Percentiles rank a stretch among this genome's conserved stretches.
Evolutionary conservation across 73 alveolate species (phyloP).

Genomic region (Strombidium stylifer): DNA sequence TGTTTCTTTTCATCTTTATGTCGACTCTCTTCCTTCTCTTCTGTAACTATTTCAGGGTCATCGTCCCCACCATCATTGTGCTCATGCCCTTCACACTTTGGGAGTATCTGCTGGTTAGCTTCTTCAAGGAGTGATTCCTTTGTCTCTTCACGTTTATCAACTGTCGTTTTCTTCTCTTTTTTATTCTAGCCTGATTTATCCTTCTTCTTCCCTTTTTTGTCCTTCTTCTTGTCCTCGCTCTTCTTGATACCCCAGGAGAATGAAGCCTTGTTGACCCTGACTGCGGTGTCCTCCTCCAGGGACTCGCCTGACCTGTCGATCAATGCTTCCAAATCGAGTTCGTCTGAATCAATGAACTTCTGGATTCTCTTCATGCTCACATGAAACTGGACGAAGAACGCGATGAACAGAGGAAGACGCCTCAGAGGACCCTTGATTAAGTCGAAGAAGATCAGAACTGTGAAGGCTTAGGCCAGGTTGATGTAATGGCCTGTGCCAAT

Average conservation of each 20-base stretch:
- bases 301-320: no score
- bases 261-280: background rate
- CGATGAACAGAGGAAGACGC: slow-evolving; percentile 21
- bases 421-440: slow-evolving; percentile 18
- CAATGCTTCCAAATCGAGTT: no score
- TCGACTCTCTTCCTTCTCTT: background rate
- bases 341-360: slow-evolving; percentile 8
- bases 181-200: background rate
- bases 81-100: background rate
- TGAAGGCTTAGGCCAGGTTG: slow-evolving; percentile 6
- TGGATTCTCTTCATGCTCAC: slow-evolving; percentile 34
- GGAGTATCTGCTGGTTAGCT: slow-evolving; percentile 1
- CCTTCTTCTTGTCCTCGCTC: background rate
- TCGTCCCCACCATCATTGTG: background rate
- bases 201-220: background rate
- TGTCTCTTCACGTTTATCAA: background rate
- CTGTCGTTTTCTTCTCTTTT: background rate
- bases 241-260: slow-evolving; percentile 28
- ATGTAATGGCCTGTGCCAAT: slow-evolving; percentile 22
- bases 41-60: background rate
- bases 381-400: slow-evolving; percentile 5
- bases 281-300: background rate
- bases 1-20: background rate
- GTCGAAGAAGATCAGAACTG: slow-evolving; percentile 18
- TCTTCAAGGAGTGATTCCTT: no score